Base-by-base conservation (phyloP, 2,329 filamentous ascomycete genomes). In the Rhytidhysteron rufulum region DNA sequence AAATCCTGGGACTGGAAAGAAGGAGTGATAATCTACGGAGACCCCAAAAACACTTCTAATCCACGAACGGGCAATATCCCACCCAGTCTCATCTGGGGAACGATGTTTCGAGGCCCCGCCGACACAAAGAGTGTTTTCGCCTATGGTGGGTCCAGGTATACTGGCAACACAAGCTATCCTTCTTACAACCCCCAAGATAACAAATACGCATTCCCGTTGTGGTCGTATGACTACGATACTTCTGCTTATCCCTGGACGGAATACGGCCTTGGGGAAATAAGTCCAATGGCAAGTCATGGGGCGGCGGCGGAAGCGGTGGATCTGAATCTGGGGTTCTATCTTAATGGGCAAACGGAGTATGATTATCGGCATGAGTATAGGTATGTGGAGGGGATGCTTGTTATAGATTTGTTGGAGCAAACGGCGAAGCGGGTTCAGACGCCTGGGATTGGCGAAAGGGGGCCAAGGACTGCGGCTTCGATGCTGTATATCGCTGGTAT, bases 381-480 rank as follows among this genome's bases (percentile, higher is more conserved):
- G 57, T 38, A 40, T 30, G 53, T 27, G 31, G 37, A 9, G 22
- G 69, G 70, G 2, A 64, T 71, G 58, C 42, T 72, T 16, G 55
- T 71, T 15, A 47, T 71, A 15, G 55, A 72, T 41, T 58, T 63
- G 9, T 47, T 51, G 0, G 54, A 58, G 5, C 54, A 61, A 17
- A 60, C 56, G 11, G 58, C 64, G 15, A 56, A 39, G 11, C 71
- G 71, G 36, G 48, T 69, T 4, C 68, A 66, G 4, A 70, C 65
- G 3, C 46, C 52, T 13, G 51, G 49, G 6, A 48, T 66, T 13
- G 51, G 51, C 7, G 51, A 55, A 21, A 42, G 40, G n/a, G 35
- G 21, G 10, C 60, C 69, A 3, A 57, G 68, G 42, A 54, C 60
- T 2, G 59, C 63, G n/a, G 65, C 66, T 10, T 50, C 54, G 4